Evolutionary conservation across 2,329 filamentous ascomycete genomes (phyloP), one percentile per base, ranked within the genome.

Genomic region (Pseudonectria buxi): DNA sequence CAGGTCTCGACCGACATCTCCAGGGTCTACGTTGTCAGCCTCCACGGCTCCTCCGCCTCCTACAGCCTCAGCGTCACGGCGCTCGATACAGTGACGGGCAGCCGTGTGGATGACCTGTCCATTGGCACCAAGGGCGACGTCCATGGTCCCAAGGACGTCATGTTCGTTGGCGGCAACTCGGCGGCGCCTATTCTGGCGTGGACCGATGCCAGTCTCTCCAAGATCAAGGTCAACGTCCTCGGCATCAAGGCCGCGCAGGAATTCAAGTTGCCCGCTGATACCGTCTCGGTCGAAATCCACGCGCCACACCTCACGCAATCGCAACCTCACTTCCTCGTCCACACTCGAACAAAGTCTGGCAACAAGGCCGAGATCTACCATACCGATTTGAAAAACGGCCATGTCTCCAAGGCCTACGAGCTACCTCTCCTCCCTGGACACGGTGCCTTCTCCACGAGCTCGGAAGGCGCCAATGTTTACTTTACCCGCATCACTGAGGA

Each of bases 351-450:
- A 1, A 69, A 69, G 25, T 67, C 67, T 3, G 78, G 78, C 13
- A 85, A 89, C 55, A 86, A 84, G 68, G 90, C 83, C 3, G 83
- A 94, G 43, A 82, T 96, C 22, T 95, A 83, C 55, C 86, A 94
- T 51, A 74, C 94, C 40, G 76, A 94, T 48, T 61, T 86, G 33
- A 81, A 81, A 62, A 81, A 71, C 40, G 75, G 71, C 35, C 74
- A 72, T 13, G 72, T 90, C 18, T 73, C 71, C n/a, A 87, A 86
- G 57, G 83, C 83, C 1, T 95, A 95, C 57, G 78, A 82, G 18
- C 69, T 96, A 10, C 85, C 89, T 1, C 76, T 78, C 34, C 59
- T 88, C 14, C 61, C 74, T 15, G 86, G 83, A 1, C 69, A 67
- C 27, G 88, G 87, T 15, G 78, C 83, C 1, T 86, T 95, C 55